A percentile compares a stretch with the other conserved stretches of the same genome.
phyloP scores from a whole-genome alignment of 257 asterid genomes.

The Fraxinus pennsylvanica region DNA sequence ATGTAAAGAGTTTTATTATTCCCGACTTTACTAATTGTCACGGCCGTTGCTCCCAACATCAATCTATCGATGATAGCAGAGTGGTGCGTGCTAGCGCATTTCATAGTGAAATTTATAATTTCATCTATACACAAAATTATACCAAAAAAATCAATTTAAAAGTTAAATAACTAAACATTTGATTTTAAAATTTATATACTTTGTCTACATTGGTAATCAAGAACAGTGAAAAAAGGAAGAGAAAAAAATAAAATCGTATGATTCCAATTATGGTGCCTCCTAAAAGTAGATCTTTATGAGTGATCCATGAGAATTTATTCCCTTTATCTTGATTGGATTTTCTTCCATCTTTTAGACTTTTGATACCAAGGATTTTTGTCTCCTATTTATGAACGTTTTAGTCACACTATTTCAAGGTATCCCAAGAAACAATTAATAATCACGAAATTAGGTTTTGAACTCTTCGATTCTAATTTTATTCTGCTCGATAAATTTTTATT shows the following conservation, averaged over 20 bases:
- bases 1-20: neutral
- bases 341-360: neutral
- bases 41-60: neutral
- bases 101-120: neutral
- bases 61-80: neutral
- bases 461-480: neutral
- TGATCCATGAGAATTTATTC: constrained; percentile 35
- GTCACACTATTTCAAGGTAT: neutral
- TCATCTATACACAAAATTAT: neutral
- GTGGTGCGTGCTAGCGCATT: neutral
- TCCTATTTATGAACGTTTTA: neutral
- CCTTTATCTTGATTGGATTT: constrained; percentile 26
- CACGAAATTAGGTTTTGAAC: neutral
- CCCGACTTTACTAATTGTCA: too few relatives aligned
- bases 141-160: neutral
- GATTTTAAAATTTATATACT: neutral
- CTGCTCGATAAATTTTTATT: neutral
- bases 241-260: neutral
- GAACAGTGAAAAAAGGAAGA: neutral
- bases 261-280: constrained; percentile 5
- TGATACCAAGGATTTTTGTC: neutral
- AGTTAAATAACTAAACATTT: neutral
- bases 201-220: neutral
- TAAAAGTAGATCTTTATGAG: constrained; percentile 30
- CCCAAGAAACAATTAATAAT: neutral